Evolutionary conservation across 2,329 filamentous ascomycete genomes (phyloP).

Genomic region (Hymenotorrendiella dingleyae): DNA sequence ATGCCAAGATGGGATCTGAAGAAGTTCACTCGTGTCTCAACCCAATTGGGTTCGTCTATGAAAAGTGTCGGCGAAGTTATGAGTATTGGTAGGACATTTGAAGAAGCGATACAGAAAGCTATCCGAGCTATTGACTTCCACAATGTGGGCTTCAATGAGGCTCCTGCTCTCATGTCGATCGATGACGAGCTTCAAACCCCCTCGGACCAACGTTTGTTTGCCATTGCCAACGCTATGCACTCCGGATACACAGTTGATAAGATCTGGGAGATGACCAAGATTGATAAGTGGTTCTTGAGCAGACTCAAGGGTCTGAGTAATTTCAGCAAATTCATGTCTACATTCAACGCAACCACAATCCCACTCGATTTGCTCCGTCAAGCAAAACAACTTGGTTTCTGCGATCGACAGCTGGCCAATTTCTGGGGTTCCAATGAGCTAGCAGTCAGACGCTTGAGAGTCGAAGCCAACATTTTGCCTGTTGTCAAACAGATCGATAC

Average conservation of each 20-base stretch:
- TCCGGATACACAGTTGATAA: slow-evolving; percentile 89
- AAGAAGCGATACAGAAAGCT: slow-evolving; percentile 97
- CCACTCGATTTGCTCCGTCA: slow-evolving; percentile 64
- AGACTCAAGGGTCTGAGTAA: slow-evolving; percentile 87
- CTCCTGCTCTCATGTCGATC: slow-evolving; percentile 86
- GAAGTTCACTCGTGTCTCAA: slow-evolving; percentile 97
- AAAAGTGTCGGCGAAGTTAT: slow-evolving; percentile 99
- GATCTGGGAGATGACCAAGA: slow-evolving; percentile 97
- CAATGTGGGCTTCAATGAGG: slow-evolving; percentile 92
- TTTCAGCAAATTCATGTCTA: slow-evolving; percentile 75
- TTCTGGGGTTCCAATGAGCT: slow-evolving; percentile 95
- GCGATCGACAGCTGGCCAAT: slow-evolving; percentile 84
- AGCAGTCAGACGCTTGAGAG: slow-evolving; percentile 73
- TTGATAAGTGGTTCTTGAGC: slow-evolving; percentile 96
- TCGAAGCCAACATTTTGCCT: slow-evolving; percentile 81
- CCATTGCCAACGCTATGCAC: slow-evolving; percentile 96
- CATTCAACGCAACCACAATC: slow-evolving; percentile 59
- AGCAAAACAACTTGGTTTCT: slow-evolving; percentile 92
- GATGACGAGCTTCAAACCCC: slow-evolving; percentile 95
- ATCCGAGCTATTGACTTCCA: slow-evolving; percentile 93
- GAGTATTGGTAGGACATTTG: slow-evolving; percentile 94
- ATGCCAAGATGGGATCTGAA: slow-evolving; percentile 98
- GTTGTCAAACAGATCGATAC: slow-evolving; percentile 98
- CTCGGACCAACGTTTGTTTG: slow-evolving; percentile 94
- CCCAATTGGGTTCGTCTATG: slow-evolving; percentile 94